These are phyloP conservation scores for Pseudonitzschia pungens DNA, from an alignment of 108 stramenopile genomes.

Conservation along the genomic window DNA sequence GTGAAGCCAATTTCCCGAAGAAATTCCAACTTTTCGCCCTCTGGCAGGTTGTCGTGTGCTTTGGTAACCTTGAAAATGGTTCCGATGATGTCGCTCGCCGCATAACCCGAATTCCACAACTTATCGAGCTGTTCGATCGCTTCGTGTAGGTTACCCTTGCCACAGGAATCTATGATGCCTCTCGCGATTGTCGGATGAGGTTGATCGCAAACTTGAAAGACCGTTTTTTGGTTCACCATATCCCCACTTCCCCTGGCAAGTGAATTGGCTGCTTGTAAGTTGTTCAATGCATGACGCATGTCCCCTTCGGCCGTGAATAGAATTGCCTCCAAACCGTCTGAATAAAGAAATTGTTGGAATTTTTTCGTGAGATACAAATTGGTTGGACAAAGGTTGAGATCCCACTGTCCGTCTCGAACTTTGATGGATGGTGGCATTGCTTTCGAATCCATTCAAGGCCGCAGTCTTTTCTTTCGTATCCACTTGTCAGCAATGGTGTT, in stretches of 20 bases:
- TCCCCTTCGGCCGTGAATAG: slow-evolving; percentile 99
- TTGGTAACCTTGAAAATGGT: slow-evolving; percentile 95
- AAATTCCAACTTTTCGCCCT: slow-evolving; percentile 85
- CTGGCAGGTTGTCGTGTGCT: slow-evolving; percentile 63
- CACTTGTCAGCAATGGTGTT: neutral
- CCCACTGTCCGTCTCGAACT: neutral
- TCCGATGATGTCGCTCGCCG: slow-evolving; percentile 89
- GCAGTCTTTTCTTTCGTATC: neutral
- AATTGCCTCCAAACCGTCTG: slow-evolving; percentile 91
- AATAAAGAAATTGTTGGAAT: neutral
- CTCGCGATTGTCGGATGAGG: slow-evolving; percentile 94
- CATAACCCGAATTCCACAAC: slow-evolving; percentile 78
- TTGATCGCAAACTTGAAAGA: slow-evolving; percentile 99
- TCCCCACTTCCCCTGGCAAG: slow-evolving; percentile 37
- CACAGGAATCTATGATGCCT: slow-evolving; percentile 70
- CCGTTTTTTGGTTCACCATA: slow-evolving; percentile 83
- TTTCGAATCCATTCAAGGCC: neutral
- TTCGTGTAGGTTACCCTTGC: slow-evolving; percentile 55
- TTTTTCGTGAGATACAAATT: neutral
- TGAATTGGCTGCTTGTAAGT: slow-evolving; percentile 89
- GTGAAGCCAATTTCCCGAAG: slow-evolving; percentile 92
- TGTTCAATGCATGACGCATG: slow-evolving; percentile 98
- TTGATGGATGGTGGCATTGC: neutral
- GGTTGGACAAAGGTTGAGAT: neutral
- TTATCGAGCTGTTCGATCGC: slow-evolving; percentile 55